Conservation (phyloP, 2,329 filamentous ascomycete species). For the Conoideocrella luteorostrata region DNA sequence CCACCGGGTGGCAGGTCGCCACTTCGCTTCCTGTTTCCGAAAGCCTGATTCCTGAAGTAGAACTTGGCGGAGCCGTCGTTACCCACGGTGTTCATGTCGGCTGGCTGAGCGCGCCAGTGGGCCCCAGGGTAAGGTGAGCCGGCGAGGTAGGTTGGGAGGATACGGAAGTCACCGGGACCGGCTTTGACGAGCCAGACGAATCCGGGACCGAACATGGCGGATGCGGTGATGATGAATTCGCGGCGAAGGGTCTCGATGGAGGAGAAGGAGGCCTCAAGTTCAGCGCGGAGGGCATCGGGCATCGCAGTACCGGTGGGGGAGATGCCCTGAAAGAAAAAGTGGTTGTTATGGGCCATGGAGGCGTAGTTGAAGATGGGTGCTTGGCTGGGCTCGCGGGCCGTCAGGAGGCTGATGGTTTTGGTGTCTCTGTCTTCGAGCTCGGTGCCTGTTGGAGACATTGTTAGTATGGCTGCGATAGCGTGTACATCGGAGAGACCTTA, state of each 20-base stretch:
- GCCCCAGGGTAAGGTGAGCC: conserved; percentile 82
- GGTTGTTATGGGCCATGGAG: conserved; percentile 90
- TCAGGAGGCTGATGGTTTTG: conserved; percentile 65
- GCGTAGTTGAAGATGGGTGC: conserved; percentile 91
- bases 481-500: no score
- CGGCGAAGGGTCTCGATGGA: conserved; percentile 74
- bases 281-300: conserved; percentile 46
- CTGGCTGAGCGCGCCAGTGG: conserved; percentile 65
- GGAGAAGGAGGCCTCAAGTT: conserved; percentile 68
- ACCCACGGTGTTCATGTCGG: conserved; percentile 63
- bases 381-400: conserved; percentile 69
- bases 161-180: conserved; percentile 46
- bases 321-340: conserved; percentile 67
- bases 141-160: conserved; percentile 86
- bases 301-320: conserved; percentile 42
- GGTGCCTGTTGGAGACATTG: no score
- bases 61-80: conserved; percentile 27
- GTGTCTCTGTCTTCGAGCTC: conserved; percentile 54
- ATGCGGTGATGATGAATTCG: conserved; percentile 74
- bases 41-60: conserved; percentile 34
- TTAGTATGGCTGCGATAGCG: no score
- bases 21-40: conserved; percentile 20
- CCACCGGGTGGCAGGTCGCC: conserved; percentile 54
- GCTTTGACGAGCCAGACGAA: conserved; percentile 88
- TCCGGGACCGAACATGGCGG: conserved; percentile 91